phyloP scores from a whole-genome alignment of 192 early-diverging fungal genomes.

The Pilaira anomala region DNA sequence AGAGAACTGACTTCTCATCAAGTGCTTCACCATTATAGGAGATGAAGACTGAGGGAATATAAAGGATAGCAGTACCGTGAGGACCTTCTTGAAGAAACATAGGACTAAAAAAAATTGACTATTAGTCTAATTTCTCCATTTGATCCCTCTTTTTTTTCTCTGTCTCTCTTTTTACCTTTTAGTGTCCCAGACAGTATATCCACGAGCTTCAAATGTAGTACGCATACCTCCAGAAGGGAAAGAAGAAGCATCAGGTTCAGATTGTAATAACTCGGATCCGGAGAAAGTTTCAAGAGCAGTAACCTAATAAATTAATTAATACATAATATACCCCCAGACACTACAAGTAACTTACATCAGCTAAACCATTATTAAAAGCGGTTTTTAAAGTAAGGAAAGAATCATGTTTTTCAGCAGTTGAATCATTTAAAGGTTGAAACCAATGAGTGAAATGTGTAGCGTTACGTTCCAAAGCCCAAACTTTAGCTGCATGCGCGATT shows the following conservation, averaged over 20 bases:
- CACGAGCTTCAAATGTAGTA: conserved; percentile 97
- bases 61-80: conserved; percentile 89
- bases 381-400: conserved; percentile 90
- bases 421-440: conserved; percentile 99
- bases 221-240: conserved; percentile 99
- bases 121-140: neutral
- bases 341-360: conserved; percentile 71
- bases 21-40: conserved; percentile 99
- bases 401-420: conserved; percentile 99
- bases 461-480: conserved; percentile 97
- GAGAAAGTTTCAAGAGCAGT: conserved; percentile 94
- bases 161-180: conserved; percentile 38
- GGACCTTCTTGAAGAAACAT: conserved; percentile 95
- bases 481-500: conserved; percentile 95
- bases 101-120: conserved; percentile 50
- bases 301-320: conserved; percentile 34
- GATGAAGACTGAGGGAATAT: conserved; percentile 98
- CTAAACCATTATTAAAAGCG: conserved; percentile 75
- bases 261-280: conserved; percentile 94
- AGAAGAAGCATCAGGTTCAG: conserved; percentile 98
- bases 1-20: conserved; percentile 97
- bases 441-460: conserved; percentile 99
- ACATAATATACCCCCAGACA: neutral
- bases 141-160: neutral
- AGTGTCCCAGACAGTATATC: conserved; percentile 99